Evolutionary conservation across 1,139 yeast genomes (phyloP), one percentile per base, ranked within the genome.

Genomic region (Hemisphaericaspora xylanilytica): DNA sequence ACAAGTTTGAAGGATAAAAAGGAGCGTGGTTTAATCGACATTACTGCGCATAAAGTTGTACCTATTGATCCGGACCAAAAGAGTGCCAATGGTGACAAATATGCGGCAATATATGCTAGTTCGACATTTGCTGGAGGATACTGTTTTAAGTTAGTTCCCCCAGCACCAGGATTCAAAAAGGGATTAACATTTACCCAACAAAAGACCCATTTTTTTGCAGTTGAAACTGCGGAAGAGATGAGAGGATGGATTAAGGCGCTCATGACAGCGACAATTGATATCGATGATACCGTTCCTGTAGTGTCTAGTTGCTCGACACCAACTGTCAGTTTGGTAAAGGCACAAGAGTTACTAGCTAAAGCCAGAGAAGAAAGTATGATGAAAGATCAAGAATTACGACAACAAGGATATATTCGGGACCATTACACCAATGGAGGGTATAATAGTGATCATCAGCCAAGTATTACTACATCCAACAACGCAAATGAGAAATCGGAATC

Each of bases 121-220:
- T 81, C 94, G 26, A 85, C 96, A 3, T 96, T 97, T 11, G 85
- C 86, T 39, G 97, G 97, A 13, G 73, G 95, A 33, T 87, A 80
- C 57, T 89, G 97, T 55, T 92, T 92, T 68, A 92, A 92, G 60
- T 61, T 92, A 12, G 81, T 90, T 2, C 99, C 99, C 4, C 99
- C 99, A 0, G 96, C 95, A 1, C 98, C 98, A 0, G 99, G 99
- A 0, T 86, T 92, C 45, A 82, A 84, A 50, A 92, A 90, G 62
- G 97, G 97, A 1, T 77, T 92, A 41, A 90, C 96, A 0, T 94
- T 94, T 58, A 94, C 99, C 0, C 96, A 90, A 50, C 98, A 96
- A 25, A 87, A 89, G 50, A 86, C 90, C 3, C 98, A 92, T 55
- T 92, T 84, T 60, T 94, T 92, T 72, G 97, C 97, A 0, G 97